Evolutionary conservation across 371 early-diverging fungal genomes (phyloP).

Genomic region (Synchytrium microbalum): DNA sequence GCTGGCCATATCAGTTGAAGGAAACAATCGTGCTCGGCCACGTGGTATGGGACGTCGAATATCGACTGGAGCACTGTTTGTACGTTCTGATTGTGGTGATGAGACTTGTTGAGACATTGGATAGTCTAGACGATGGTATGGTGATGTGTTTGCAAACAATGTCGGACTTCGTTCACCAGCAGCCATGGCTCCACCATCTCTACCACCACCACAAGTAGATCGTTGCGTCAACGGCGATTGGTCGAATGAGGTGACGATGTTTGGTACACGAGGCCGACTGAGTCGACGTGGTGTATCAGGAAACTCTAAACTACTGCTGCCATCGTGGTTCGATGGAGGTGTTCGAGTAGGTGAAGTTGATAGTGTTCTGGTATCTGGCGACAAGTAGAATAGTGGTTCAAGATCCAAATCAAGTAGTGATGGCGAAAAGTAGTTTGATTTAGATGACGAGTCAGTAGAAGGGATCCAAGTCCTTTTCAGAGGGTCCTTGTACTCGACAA

Average conservation of each 20-base stretch:
- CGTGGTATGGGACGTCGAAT: too few relatives aligned
- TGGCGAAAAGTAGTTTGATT: background rate
- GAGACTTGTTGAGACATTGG: too few relatives aligned
- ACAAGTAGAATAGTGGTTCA: background rate
- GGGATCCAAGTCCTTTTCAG: background rate
- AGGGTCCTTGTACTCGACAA: background rate
- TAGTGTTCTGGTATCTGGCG: background rate
- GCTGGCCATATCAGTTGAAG: too few relatives aligned
- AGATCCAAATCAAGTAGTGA: background rate
- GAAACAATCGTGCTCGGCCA: too few relatives aligned
- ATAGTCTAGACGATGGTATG: too few relatives aligned
- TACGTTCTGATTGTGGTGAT: too few relatives aligned
- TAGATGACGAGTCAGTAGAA: background rate
- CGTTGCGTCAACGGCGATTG: background rate
- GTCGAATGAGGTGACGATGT: background rate
- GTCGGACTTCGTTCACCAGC: too few relatives aligned
- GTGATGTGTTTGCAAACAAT: too few relatives aligned
- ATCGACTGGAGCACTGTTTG: too few relatives aligned
- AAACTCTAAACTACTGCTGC: too few relatives aligned
- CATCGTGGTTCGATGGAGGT: background rate
- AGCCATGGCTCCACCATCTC: too few relatives aligned
- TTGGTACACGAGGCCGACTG: background rate
- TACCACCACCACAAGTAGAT: too few relatives aligned
- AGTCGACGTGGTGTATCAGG: background rate
- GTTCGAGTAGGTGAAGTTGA: background rate